Evolutionary conservation across 768 basidiomycete genomes (phyloP).

Genomic region (Suillus brevipes): DNA sequence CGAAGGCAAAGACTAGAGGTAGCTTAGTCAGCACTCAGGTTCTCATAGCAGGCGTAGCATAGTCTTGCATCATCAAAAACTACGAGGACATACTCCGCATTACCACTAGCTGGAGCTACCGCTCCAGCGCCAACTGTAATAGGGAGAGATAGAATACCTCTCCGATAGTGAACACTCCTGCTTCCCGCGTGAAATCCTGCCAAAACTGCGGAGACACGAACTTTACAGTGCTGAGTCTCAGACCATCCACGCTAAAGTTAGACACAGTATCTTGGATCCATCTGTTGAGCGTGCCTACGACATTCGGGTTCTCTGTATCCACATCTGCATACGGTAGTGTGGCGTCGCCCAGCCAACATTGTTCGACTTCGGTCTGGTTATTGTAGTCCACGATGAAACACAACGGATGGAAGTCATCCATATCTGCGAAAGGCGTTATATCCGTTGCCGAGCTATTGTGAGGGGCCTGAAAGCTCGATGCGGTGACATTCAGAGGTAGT

Average conservation of each 20-base stretch:
- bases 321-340: constrained; percentile 56
- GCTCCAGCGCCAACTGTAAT: constrained; percentile 46
- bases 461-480: constrained; percentile 19
- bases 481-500: constrained; percentile 25
- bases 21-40: no score
- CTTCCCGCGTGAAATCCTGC: constrained; percentile 47
- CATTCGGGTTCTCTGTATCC: constrained; percentile 50
- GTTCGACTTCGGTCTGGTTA: constrained; percentile 51
- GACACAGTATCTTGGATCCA: constrained; percentile 51
- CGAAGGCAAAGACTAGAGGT: no score
- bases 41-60: no score
- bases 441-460: constrained; percentile 19
- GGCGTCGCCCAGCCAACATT: constrained; percentile 61
- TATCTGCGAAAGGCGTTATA: constrained; percentile 33
- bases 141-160: constrained; percentile 47
- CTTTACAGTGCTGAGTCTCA: constrained; percentile 62
- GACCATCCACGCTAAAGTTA: constrained; percentile 52
- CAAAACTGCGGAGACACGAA: constrained; percentile 57
- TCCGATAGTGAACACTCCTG: constrained; percentile 55
- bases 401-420: constrained; percentile 39
- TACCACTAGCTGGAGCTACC: no score
- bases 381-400: constrained; percentile 44
- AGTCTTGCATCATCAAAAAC: no score
- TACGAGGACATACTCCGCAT: no score
- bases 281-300: constrained; percentile 43